phyloP scores from a whole-genome alignment of 495 filamentous ascomycete genomes.

The Podospora conica region DNA sequence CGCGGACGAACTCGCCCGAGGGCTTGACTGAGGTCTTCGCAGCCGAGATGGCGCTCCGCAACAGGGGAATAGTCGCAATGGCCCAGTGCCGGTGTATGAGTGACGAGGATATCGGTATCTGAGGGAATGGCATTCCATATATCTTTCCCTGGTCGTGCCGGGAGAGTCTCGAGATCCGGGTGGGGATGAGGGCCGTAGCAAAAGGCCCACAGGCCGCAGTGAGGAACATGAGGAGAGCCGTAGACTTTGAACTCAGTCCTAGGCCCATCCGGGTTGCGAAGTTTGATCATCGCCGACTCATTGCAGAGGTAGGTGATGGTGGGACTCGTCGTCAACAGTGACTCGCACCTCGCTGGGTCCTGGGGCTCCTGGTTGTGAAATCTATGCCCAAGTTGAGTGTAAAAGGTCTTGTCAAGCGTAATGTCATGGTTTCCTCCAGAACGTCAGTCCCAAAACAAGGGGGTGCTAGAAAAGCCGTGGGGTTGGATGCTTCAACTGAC shows the following conservation, averaged over 20 bases:
- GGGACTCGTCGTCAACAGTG: constrained; percentile 47
- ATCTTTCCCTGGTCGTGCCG: constrained; percentile 5
- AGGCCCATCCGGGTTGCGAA: constrained; percentile 53
- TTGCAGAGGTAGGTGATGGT: constrained; percentile 64
- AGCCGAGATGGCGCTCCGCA: constrained; percentile 46
- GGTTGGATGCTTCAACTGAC: constrained; percentile 34
- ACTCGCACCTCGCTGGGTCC: constrained; percentile 48
- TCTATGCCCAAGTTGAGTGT: constrained; percentile 46
- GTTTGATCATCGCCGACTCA: constrained; percentile 50
- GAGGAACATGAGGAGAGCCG: constrained; percentile 66
- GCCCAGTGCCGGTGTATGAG: constrained; percentile 69
- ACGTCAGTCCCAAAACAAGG: neutral
- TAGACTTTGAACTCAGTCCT: constrained; percentile 66
- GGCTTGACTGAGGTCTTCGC: constrained; percentile 61
- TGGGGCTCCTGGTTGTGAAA: constrained; percentile 58
- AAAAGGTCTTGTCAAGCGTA: constrained; percentile 61
- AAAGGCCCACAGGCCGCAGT: constrained; percentile 64
- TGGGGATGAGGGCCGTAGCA: constrained; percentile 48
- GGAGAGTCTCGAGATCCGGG: neutral
- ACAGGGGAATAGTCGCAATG: constrained; percentile 63
- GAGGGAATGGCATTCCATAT: constrained; percentile 59
- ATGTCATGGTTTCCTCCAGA: constrained; percentile 71
- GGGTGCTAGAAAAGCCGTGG: neutral
- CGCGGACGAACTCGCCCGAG: constrained; percentile 71
- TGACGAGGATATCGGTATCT: constrained; percentile 74